Evolutionary conservation across 2,329 filamentous ascomycete genomes (phyloP).

Genomic region (Trichoderma gracile): DNA sequence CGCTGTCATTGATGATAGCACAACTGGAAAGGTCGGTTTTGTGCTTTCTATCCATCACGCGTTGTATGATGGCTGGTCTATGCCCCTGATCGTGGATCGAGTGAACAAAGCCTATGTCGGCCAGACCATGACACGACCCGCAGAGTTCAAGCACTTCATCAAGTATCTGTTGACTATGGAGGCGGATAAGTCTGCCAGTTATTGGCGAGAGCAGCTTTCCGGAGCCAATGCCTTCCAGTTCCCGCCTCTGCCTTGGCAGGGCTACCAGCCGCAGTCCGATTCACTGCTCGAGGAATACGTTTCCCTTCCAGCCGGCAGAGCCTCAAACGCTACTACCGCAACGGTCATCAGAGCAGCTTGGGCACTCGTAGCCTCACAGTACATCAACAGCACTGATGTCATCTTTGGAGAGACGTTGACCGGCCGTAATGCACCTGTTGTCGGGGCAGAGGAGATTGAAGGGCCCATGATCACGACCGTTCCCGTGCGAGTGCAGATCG

Average conservation of each 20-base stretch:
- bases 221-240: constrained; percentile 51
- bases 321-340: constrained; percentile 51
- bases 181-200: constrained; percentile 43
- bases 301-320: constrained; percentile 37
- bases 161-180: constrained; percentile 47
- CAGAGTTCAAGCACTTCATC: constrained; percentile 53
- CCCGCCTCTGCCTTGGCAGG: constrained; percentile 48
- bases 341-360: constrained; percentile 61
- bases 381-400: constrained; percentile 54
- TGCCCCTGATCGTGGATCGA: constrained; percentile 51
- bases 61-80: constrained; percentile 59
- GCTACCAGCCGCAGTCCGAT: constrained; percentile 53
- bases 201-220: constrained; percentile 49
- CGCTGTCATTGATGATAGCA: constrained; percentile 42
- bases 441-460: constrained; percentile 55
- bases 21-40: constrained; percentile 43
- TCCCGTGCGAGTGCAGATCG: constrained; percentile 53
- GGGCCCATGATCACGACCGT: constrained; percentile 64
- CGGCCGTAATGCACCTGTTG: constrained; percentile 53
- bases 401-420: constrained; percentile 62
- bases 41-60: constrained; percentile 59
- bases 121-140: constrained; percentile 36
- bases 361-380: constrained; percentile 56
- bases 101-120: constrained; percentile 49
- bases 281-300: constrained; percentile 57